These are phyloP conservation scores for Paracamarosporium sp. DNA, from an alignment of 2,329 filamentous ascomycete genomes.

Conservation along the genomic window DNA sequence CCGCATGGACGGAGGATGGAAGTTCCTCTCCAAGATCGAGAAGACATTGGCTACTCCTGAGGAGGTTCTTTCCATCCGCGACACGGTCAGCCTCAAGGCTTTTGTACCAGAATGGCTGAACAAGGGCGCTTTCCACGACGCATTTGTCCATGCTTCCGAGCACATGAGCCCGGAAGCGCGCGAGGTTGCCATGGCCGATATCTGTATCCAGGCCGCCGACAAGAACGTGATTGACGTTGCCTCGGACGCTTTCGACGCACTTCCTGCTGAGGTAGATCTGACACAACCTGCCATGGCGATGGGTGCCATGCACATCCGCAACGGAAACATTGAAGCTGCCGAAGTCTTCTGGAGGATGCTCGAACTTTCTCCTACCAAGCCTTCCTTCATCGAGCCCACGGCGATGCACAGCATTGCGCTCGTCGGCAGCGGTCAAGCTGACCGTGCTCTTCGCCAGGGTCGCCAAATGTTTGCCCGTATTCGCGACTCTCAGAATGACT, in stretches of 20 bases:
- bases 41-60: constrained; percentile 57
- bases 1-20: constrained; percentile 79
- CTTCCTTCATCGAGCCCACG: constrained; percentile 81
- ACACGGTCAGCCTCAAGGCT: constrained; percentile 73
- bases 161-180: constrained; percentile 65
- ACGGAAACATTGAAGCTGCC: constrained; percentile 78
- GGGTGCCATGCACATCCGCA: constrained; percentile 83
- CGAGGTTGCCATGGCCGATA: constrained; percentile 70
- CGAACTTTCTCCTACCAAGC: constrained; percentile 64
- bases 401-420: constrained; percentile 90
- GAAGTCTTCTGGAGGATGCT: constrained; percentile 82
- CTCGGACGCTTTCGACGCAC: constrained; percentile 59
- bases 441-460: constrained; percentile 79
- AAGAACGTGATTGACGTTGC: constrained; percentile 74
- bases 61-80: constrained; percentile 69
- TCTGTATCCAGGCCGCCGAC: constrained; percentile 83
- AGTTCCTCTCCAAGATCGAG: constrained; percentile 84
- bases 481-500: constrained; percentile 64
- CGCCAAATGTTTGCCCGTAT: constrained; percentile 89
- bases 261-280: constrained; percentile 53
- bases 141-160: constrained; percentile 73
- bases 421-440: constrained; percentile 82
- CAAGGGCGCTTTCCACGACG: constrained; percentile 73
- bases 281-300: constrained; percentile 75
- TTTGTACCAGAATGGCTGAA: constrained; percentile 81